phyloP scores from a whole-genome alignment of 768 basidiomycete genomes.

The Suillus alpinus region DNA sequence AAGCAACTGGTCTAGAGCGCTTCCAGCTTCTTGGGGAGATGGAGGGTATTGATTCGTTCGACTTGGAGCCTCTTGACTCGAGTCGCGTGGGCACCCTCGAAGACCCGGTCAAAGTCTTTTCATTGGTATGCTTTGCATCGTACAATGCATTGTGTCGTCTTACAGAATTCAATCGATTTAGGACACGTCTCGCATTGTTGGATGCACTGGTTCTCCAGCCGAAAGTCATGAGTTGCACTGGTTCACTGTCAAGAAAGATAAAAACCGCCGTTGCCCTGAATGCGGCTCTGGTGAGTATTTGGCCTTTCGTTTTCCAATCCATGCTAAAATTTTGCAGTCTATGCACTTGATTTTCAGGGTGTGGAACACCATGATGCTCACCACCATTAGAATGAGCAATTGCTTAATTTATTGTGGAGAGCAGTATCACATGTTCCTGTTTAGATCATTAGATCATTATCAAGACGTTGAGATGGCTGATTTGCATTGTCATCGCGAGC shows the following conservation, averaged over 20 bases:
- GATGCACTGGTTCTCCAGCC: constrained; percentile 92
- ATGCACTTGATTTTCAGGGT: constrained; percentile 72
- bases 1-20: constrained; percentile 96
- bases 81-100: constrained; percentile 84
- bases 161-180: constrained; percentile 25
- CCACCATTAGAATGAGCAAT: constrained; percentile 36
- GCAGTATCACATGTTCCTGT: neutral
- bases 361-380: constrained; percentile 46
- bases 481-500: neutral
- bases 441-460: neutral
- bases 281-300: constrained; percentile 80
- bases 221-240: constrained; percentile 95
- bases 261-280: constrained; percentile 81
- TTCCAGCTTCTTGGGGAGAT: constrained; percentile 88
- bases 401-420: neutral
- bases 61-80: constrained; percentile 79
- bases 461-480: neutral
- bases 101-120: constrained; percentile 85
- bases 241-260: constrained; percentile 67
- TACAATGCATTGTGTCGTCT: neutral
- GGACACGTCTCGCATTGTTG: constrained; percentile 82
- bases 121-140: constrained; percentile 59
- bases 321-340: constrained; percentile 45
- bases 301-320: neutral
- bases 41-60: constrained; percentile 88